Evolutionary conservation across 179 eudicot genomes (phyloP).

Genomic region (Patellifolia procumbens): DNA sequence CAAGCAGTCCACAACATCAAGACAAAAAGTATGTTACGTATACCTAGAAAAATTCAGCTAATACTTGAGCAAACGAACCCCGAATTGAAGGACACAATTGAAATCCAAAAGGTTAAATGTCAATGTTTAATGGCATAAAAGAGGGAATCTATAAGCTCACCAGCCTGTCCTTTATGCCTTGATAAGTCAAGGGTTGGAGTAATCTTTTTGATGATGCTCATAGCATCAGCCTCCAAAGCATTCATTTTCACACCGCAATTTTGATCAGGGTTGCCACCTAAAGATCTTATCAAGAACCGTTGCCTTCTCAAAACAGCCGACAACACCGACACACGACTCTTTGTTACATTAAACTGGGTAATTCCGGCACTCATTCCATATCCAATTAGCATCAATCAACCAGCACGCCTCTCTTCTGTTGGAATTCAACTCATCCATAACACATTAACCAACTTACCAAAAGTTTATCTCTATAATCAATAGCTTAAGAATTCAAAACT

Average conservation of each 20-base stretch:
- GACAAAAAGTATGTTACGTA: neutral
- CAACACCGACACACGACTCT: slow-evolving; percentile 37
- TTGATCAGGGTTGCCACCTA: slow-evolving; percentile 38
- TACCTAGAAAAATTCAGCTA: neutral
- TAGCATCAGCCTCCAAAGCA: slow-evolving; percentile 61
- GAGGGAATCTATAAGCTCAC: slow-evolving; percentile 40
- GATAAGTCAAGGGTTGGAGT: slow-evolving; percentile 66
- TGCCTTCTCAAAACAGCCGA: slow-evolving; percentile 65
- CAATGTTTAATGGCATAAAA: neutral
- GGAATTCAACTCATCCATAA: neutral
- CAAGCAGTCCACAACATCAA: neutral
- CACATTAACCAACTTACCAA: neutral
- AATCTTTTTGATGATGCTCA: slow-evolving; percentile 60
- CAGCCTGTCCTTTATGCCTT: slow-evolving; percentile 93
- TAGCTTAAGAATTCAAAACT: neutral
- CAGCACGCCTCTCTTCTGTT: slow-evolving; percentile 13
- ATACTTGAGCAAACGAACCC: neutral
- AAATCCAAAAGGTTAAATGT: neutral
- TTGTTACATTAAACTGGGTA: slow-evolving; percentile 31
- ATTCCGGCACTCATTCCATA: slow-evolving; percentile 41
- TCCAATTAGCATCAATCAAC: slow-evolving; percentile 42
- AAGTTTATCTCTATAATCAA: neutral
- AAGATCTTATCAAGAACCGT: slow-evolving; percentile 59
- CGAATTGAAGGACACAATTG: neutral
- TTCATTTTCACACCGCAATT: slow-evolving; percentile 33